Evolutionary conservation across 148 eudicot genomes (phyloP).

Genomic region (Agrostemma githago): DNA sequence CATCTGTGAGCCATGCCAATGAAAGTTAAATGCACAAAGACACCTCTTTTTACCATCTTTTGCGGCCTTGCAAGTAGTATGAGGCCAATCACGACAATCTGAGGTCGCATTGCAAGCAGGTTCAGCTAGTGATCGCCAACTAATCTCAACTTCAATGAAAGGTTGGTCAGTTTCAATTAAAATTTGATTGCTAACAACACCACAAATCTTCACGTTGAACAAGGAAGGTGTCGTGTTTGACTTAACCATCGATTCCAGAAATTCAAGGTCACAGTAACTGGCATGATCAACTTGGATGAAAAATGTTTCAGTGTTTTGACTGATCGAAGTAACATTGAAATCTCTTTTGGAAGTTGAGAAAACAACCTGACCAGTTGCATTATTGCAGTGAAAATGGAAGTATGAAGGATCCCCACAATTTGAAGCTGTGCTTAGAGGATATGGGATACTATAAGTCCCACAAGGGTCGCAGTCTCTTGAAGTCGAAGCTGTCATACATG

Average conservation of each 20-base stretch:
- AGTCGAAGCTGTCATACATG: neutral
- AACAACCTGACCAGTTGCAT: constrained; percentile 3
- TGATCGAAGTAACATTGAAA: constrained; percentile 10
- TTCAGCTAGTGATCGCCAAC: constrained; percentile 18
- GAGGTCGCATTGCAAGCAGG: constrained; percentile 12
- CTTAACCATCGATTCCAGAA: neutral
- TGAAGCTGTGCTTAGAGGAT: constrained; percentile 19
- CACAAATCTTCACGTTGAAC: constrained; percentile 8
- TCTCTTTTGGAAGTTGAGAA: constrained; percentile 1
- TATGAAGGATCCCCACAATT: constrained; percentile 24
- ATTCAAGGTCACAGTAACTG: constrained; percentile 15
- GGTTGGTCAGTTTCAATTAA: neutral
- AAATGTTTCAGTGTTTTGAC: neutral
- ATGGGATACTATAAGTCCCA: constrained; percentile 20
- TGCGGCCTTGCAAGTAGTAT: constrained; percentile 20
- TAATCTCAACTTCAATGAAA: constrained; percentile 22
- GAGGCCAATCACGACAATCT: constrained; percentile 22
- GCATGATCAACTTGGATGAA: constrained; percentile 5
- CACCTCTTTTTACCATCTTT: constrained; percentile 20
- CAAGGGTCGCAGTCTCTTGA: constrained; percentile 13
- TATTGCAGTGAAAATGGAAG: constrained; percentile 17
- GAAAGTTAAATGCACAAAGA: constrained; percentile 7
- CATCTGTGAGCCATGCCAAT: constrained; percentile 12
- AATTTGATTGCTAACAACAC: neutral
- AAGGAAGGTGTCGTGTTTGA: neutral